These are phyloP conservation scores for Inga laurina DNA, from an alignment of 306 rosid species.

Conservation along the genomic window DNA sequence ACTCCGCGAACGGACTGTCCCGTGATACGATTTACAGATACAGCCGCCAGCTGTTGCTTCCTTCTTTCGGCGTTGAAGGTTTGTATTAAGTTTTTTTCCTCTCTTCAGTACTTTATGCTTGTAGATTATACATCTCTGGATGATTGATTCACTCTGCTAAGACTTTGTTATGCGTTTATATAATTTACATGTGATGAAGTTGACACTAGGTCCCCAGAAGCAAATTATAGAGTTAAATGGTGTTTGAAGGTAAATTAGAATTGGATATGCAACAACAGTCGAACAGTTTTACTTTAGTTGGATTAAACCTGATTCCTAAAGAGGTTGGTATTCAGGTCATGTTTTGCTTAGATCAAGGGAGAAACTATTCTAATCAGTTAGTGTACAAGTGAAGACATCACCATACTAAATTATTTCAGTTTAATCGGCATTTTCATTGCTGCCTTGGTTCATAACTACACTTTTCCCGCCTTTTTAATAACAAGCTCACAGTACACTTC, in stretches of 20 bases:
- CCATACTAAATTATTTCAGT: not conserved
- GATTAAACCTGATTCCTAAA: not conserved
- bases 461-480: not conserved
- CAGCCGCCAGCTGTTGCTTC: constrained; percentile 95
- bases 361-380: not conserved
- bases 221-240: not conserved
- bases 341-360: not conserved
- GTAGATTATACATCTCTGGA: not conserved
- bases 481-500: not conserved
- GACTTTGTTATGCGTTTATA: not conserved
- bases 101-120: not conserved
- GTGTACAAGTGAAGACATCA: not conserved
- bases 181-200: not conserved
- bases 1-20: constrained; percentile 46
- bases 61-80: constrained; percentile 93
- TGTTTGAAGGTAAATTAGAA: not conserved
- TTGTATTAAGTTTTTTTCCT: not conserved
- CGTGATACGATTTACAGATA: constrained; percentile 81
- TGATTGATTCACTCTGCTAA: not conserved
- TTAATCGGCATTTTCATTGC: not conserved
- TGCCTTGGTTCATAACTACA: not conserved
- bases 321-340: not conserved
- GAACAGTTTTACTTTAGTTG: not conserved
- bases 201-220: not conserved
- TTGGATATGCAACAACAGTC: not conserved